These are phyloP conservation scores for Myxozyma geophila DNA, from an alignment of 805 yeast genomes.

Conservation along the genomic window DNA sequence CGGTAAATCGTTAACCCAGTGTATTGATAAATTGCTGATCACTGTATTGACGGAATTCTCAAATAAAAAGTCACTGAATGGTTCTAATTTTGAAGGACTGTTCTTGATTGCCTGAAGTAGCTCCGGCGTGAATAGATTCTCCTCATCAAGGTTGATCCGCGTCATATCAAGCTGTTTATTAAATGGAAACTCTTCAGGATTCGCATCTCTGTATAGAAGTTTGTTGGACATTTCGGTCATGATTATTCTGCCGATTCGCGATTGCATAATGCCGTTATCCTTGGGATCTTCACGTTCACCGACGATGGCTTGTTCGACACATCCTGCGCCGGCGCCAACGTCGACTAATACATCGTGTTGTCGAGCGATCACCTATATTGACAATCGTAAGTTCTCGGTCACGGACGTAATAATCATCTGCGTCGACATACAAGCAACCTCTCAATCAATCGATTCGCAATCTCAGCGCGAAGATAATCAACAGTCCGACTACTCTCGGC, in stretches of 20 bases:
- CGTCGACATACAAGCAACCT: constrained; percentile 54
- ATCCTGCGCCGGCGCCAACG: constrained; percentile 76
- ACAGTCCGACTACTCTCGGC: constrained; percentile 56
- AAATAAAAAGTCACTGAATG: constrained; percentile 35
- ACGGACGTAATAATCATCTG: neutral
- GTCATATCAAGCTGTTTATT: constrained; percentile 53
- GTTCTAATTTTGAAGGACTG: constrained; percentile 13
- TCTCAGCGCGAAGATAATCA: constrained; percentile 76
- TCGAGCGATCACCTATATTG: constrained; percentile 59
- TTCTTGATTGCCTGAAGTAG: constrained; percentile 46
- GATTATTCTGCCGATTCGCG: constrained; percentile 57
- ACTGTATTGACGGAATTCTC: constrained; percentile 64
- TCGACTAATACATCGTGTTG: constrained; percentile 66
- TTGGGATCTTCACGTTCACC: constrained; percentile 46
- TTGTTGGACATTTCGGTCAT: constrained; percentile 69
- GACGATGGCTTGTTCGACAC: constrained; percentile 52
- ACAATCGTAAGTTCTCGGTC: neutral
- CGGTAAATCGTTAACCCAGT: constrained; percentile 89
- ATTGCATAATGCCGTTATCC: constrained; percentile 58
- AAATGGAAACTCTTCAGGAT: constrained; percentile 46
- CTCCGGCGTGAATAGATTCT: constrained; percentile 43
- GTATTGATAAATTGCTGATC: constrained; percentile 71
- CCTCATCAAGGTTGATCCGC: constrained; percentile 71
- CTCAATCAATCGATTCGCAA: constrained; percentile 73
- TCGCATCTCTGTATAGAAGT: constrained; percentile 59